A percentile compares a stretch with the other conserved stretches of the same genome.
These are phyloP conservation scores for Sporothrix curviconia DNA, from an alignment of 2,329 filamentous ascomycete species.

Conservation along the genomic window DNA sequence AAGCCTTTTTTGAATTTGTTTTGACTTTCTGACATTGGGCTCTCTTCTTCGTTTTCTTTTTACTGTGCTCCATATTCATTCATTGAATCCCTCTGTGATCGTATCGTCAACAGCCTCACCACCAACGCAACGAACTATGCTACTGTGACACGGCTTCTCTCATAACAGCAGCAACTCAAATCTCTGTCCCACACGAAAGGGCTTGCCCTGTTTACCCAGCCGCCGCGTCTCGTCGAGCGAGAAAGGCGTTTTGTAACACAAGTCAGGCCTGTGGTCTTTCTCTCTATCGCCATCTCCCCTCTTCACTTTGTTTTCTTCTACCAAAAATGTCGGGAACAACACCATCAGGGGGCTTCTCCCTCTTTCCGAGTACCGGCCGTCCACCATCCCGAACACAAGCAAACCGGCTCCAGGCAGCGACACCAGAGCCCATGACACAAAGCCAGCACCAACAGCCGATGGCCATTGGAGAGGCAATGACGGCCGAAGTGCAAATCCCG, in stretches of 20 bases:
- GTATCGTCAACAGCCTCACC: too few species aligned
- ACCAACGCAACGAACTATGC: neutral
- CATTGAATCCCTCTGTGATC: too few species aligned
- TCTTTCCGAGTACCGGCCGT: slow-evolving; percentile 48
- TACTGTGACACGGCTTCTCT: neutral
- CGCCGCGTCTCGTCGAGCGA: neutral
- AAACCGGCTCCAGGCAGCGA: slow-evolving; percentile 24
- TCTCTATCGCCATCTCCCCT: neutral
- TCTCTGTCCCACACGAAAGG: too few species aligned
- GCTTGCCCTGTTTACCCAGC: neutral
- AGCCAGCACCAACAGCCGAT: neutral
- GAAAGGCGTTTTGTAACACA: too few species aligned
- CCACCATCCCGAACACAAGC: slow-evolving; percentile 39
- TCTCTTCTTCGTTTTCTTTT: neutral
- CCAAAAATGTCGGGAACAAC: slow-evolving; percentile 33
- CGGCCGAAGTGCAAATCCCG: slow-evolving; percentile 27
- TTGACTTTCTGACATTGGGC: neutral
- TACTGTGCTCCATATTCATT: neutral
- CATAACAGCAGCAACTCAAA: too few species aligned
- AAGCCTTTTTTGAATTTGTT: neutral
- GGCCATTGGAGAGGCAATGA: slow-evolving; percentile 17
- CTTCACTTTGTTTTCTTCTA: neutral
- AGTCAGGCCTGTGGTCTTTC: too few species aligned
- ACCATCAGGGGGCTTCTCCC: slow-evolving; percentile 46
- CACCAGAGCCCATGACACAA: neutral